Percentiles rank a stretch among this genome's conserved stretches.
phyloP scores from a whole-genome alignment of 208 protist species.

The Sergeia podlipaevii region DNA sequence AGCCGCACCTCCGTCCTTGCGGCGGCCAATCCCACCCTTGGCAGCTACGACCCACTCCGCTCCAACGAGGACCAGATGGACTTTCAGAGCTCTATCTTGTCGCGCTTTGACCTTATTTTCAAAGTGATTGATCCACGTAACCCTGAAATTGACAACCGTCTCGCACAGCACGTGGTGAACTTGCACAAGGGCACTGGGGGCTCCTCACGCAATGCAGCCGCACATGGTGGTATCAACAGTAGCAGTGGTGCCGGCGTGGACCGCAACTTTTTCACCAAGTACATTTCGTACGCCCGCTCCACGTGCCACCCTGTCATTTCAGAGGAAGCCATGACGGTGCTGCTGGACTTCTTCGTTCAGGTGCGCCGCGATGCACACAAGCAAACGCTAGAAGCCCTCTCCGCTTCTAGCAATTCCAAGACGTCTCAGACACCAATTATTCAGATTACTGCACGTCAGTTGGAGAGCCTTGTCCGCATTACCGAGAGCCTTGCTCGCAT shows the following conservation, averaged over 20 bases:
- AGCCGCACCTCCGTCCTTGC: slow-evolving; percentile 98
- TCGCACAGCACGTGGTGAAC: slow-evolving; percentile 96
- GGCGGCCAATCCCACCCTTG: slow-evolving; percentile 98
- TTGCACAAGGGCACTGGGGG: slow-evolving; percentile 92
- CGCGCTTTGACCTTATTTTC: slow-evolving; percentile 99
- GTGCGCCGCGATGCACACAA: slow-evolving; percentile 83
- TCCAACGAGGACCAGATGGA: slow-evolving; percentile 93
- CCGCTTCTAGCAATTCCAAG: slow-evolving; percentile 18
- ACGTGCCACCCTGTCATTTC: slow-evolving; percentile 91
- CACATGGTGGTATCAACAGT: slow-evolving; percentile 1
- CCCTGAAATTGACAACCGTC: slow-evolving; percentile 88
- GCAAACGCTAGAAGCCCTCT: slow-evolving; percentile 62
- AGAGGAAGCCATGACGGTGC: slow-evolving; percentile 85
- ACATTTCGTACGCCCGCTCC: slow-evolving; percentile 92
- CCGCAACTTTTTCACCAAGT: slow-evolving; percentile 92
- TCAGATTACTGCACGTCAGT: slow-evolving; percentile 96
- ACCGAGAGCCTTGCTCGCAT: slow-evolving; percentile 97
- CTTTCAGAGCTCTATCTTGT: slow-evolving; percentile 99
- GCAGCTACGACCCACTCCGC: slow-evolving; percentile 90
- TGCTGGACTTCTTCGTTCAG: slow-evolving; percentile 96
- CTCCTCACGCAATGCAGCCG: slow-evolving; percentile 47
- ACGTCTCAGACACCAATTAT: slow-evolving; percentile 68
- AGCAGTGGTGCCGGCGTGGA: slow-evolving; percentile 30
- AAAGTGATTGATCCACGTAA: slow-evolving; percentile 98
- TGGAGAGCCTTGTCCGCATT: slow-evolving; percentile 96